Conservation (phyloP, 73 alveolate genomes). For the Stentor roeselii region DNA sequence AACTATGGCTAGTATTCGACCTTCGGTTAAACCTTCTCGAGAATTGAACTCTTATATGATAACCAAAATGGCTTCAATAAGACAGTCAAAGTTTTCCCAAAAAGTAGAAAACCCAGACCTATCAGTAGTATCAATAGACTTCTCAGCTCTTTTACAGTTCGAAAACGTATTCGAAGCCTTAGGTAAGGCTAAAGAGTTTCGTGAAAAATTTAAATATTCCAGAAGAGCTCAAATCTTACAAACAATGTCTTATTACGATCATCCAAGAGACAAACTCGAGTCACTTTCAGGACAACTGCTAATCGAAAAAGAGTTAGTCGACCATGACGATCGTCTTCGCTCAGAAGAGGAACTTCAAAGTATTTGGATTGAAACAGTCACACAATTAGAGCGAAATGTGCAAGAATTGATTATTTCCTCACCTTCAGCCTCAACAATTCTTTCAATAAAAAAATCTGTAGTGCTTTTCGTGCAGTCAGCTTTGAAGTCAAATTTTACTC, state of each 20-base stretch:
- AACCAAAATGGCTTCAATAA: background rate
- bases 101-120: background rate
- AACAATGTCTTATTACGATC: background rate
- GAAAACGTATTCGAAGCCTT: conserved; percentile 9
- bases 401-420: background rate
- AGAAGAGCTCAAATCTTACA: conserved; percentile 16
- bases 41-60: conserved; percentile 13
- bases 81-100: conserved; percentile 9
- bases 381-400: background rate
- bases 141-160: background rate
- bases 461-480: conserved; percentile 4
- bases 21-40: conserved; percentile 15
- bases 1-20: conserved; percentile 1
- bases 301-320: conserved; percentile 12
- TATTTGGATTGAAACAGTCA: conserved; percentile 2
- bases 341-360: conserved; percentile 23
- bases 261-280: conserved; percentile 7
- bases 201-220: conserved; percentile 2
- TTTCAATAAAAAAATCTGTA: background rate
- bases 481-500: conserved; percentile 1
- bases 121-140: background rate
- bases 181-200: conserved; percentile 16
- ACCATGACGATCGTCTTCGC: conserved; percentile 10
- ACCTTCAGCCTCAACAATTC: background rate
- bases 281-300: background rate